A percentile compares a stretch with the other conserved stretches of the same genome.
phyloP scores from a whole-genome alignment of 441 rosid species.

The Jatropha multifida region DNA sequence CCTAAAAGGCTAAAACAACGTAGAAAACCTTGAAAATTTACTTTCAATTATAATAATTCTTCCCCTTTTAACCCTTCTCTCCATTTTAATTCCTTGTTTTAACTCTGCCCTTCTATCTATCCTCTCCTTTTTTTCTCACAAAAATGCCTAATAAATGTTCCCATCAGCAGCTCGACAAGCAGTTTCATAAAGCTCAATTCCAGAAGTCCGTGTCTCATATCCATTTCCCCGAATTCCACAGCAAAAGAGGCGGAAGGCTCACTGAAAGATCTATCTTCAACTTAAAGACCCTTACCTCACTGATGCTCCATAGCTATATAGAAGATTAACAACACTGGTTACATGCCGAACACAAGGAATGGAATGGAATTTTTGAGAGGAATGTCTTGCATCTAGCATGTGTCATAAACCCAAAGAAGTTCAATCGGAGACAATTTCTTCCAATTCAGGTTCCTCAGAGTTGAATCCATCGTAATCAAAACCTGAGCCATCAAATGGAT shows the following conservation, averaged over 20 bases:
- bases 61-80: neutral
- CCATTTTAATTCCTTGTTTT: neutral
- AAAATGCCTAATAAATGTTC: neutral
- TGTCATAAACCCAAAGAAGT: neutral
- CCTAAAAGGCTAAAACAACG: too few species aligned
- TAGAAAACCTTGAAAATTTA: neutral
- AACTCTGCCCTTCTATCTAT: neutral
- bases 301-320: constrained; percentile 2
- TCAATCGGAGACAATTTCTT: constrained; percentile 74
- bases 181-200: neutral
- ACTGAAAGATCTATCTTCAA: neutral
- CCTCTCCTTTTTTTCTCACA: neutral
- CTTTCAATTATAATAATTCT: neutral
- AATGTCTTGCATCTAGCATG: neutral
- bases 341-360: neutral
- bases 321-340: neutral
- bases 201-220: neutral
- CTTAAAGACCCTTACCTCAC: neutral
- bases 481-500: constrained; percentile 41
- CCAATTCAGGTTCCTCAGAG: constrained; percentile 75
- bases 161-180: constrained; percentile 1
- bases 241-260: neutral
- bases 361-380: neutral
- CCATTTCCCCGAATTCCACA: constrained; percentile 1
- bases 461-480: constrained; percentile 61